Evolutionary conservation across 2,329 filamentous ascomycete genomes (phyloP), one percentile per base, ranked within the genome.

Genomic region (Diaporthe nobilis): DNA sequence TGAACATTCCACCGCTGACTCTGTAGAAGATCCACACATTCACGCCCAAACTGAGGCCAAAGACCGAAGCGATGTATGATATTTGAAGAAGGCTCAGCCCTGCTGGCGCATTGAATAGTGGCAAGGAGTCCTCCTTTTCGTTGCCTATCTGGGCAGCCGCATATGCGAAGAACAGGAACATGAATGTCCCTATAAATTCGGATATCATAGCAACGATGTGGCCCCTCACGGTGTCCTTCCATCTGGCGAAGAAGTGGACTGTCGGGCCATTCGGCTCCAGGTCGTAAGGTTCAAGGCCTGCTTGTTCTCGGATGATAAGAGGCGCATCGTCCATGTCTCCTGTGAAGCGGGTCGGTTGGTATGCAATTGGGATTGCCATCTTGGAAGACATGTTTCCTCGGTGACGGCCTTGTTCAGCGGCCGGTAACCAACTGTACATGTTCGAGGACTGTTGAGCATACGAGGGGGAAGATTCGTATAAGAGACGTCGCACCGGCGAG

Each of bases 1-100:
- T 89, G 76, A 89, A 88, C 81, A 88, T 85, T 68, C 87, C 87
- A 51, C 87, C 87, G 4, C 86, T 88, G 34, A 91, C 85, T 55
- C 90, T 85, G 78, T 86, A 91, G 79, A 91, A 91, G 34, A 89
- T 85, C 88, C 88, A 91, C 9, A 90, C 89, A 70, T 88, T 90
- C 68, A 89, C 86, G 0, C 87, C 84, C n/a, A 91, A 79, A 3
- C 88, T 85, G 17, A 87, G 81, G 20, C 88, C 88, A 71, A 90
- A 90, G 42, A 85, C 83, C 0, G 87, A 78, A 49, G 87, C 86
- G 76, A 90, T 87, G 79, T 88, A 90, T 5, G 77, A 76, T 22
- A 76, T 78, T 75, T 42, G 79, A 76, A 74, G 78, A 71, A 73
- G 77, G 61, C 72, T 79, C 71, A 68, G 73, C 47, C 75, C 77